Evolutionary conservation across 805 yeast species (phyloP), one percentile per base, ranked within the genome.

Genomic region (Barnettozyma sucrosica): DNA sequence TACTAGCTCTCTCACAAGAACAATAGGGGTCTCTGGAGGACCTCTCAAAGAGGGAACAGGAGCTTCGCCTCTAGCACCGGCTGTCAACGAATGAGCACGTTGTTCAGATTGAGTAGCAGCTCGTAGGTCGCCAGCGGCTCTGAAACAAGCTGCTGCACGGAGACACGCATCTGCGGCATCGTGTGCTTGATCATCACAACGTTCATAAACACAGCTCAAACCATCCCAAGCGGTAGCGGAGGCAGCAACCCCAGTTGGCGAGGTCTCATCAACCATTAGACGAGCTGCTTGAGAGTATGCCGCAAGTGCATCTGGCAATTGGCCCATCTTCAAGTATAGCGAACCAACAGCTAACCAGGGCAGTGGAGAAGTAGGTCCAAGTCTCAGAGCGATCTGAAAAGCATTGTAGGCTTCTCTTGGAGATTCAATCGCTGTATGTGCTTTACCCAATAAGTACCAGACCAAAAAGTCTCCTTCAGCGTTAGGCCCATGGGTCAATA

Each of bases 331-430:
- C 47, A 82, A 62, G 55, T 81, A 81, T 43, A 83, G 66, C 11
- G 77, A 71, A 3, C 86, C 89, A 25, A 81, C 79, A 0, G 83
- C 79, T 30, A 82, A 64, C 89, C 88, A 82, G 3, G 83, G 76
- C 43, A 79, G 66, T n/a, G 85, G 79, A 13, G 74, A 71, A 14
- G 66, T 63, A 18, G 79, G 73, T 0, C 80, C 79, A 39, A 77
- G 71, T 51, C 76, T 66, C 46, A 79, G 63, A 2, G 84, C 79
- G 41, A 74, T 65, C 55, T 80, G 83, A 48, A 75, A 71, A 13
- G 76, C 69, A 49, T 77, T 80, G 58, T 79, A 79, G 2, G 84
- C 79, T 33, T 69, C 66, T 36, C 77, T 63, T 25, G 78, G 79
- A 40, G 71, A 65, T 45, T 72, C 74, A 16, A 71, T 54, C 24